These are phyloP conservation scores for Vitis amurensis DNA, from an alignment of 164 flowering plant genomes.

Conservation along the genomic window DNA sequence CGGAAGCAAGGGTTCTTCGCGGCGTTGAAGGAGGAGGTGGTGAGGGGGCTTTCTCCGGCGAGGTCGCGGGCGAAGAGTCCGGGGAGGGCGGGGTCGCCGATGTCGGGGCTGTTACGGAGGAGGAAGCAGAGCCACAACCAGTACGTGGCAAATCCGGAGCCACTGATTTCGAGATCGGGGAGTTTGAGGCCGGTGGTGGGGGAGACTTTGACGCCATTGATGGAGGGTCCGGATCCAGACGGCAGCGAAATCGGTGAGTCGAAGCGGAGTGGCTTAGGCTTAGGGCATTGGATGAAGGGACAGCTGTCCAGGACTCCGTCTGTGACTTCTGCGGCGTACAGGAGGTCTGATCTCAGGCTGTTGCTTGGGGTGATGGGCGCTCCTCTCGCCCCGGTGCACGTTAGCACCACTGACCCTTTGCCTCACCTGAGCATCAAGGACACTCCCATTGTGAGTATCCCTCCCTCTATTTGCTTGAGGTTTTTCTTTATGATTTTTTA, in stretches of 20 bases:
- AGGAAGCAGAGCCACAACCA: constrained; percentile 11
- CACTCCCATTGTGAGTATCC: constrained; percentile 56
- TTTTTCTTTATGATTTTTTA: background rate
- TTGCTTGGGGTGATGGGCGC: constrained; percentile 72
- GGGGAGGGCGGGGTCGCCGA: constrained; percentile 37
- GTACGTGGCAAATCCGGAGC: constrained; percentile 23
- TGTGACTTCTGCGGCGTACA: constrained; percentile 16
- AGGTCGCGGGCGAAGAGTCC: constrained; percentile 32
- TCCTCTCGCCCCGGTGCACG: constrained; percentile 64
- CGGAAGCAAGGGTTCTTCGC: constrained; percentile 42
- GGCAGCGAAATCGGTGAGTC: constrained; percentile 39
- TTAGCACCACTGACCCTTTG: constrained; percentile 44
- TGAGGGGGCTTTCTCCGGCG: constrained; percentile 37
- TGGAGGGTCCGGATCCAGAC: constrained; percentile 72
- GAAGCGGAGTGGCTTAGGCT: constrained; percentile 42
- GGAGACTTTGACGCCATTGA: constrained; percentile 39
- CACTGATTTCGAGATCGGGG: constrained; percentile 49
- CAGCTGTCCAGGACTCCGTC: constrained; percentile 52
- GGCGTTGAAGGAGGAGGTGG: constrained; percentile 38
- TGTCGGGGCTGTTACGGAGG: constrained; percentile 34
- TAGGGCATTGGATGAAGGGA: constrained; percentile 54
- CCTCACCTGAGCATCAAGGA: constrained; percentile 68
- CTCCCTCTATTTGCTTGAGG: background rate
- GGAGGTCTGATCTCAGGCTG: constrained; percentile 57
- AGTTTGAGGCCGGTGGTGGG: constrained; percentile 46